Conservation (phyloP, 2,329 filamentous ascomycete genomes). For the Cladosporium phlei region DNA sequence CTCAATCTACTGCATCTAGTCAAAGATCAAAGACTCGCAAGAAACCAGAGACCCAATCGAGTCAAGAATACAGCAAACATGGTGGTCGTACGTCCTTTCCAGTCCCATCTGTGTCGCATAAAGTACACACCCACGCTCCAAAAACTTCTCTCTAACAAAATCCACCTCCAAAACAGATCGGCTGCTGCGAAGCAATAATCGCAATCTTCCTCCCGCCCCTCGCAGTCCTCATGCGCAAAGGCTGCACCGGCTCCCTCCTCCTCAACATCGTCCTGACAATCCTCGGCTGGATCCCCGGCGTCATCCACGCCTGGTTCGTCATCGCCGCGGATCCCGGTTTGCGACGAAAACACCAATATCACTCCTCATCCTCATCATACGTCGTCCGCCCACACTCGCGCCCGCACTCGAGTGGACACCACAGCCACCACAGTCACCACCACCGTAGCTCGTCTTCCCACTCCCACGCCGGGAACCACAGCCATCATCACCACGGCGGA, state of each 20-base stretch:
- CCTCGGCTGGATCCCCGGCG: slow-evolving; percentile 55
- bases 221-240: slow-evolving; percentile 84
- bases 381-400: neutral
- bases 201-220: slow-evolving; percentile 83
- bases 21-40: no score
- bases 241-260: slow-evolving; percentile 75
- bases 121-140: no score
- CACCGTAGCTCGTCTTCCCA: neutral
- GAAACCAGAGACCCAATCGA: no score
- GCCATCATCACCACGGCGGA: neutral
- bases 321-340: slow-evolving; percentile 12
- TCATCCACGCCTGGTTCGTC: slow-evolving; percentile 78
- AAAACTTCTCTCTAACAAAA: no score
- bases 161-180: slow-evolving; percentile 12
- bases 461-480: neutral
- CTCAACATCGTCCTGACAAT: slow-evolving; percentile 87
- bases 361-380: neutral
- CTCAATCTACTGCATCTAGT: no score
- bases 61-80: no score
- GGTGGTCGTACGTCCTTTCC: no score
- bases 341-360: neutral
- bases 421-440: neutral
- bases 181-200: slow-evolving; percentile 47
- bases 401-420: neutral
- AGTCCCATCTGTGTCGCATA: no score